Evolutionary conservation across 2,329 filamentous ascomycete genomes (phyloP), one percentile per base, ranked within the genome.

Genomic region (Dactylellina sp.): DNA sequence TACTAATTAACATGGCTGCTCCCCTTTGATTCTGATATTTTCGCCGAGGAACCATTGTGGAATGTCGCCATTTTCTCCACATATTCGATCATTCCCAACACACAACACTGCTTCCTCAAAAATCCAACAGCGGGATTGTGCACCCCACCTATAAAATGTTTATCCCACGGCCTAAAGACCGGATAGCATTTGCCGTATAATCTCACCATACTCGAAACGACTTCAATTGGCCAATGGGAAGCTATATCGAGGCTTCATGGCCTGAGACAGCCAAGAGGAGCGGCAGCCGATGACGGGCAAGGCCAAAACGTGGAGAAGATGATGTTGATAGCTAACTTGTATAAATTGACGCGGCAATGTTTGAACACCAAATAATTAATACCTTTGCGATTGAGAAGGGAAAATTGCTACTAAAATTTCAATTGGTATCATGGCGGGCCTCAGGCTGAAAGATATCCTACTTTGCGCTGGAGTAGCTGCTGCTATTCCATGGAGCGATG

Each of bases 61-160:
- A 40, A 71, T 71, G 66, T 71, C 66, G 66, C 66, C 57, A 71
- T 71, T 7, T 52, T 64, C 66, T 71, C 66, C 66, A 71, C 66
- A 71, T 39, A 71, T 71, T 57, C 59, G 35, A 63, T 71, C 66
- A 71, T 71, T 16, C 37, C 25, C 49, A 71, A 62, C 56, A 57
- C 65, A 47, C 57, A 71, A 62, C 56, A 42, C 64, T 20, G 11
- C n/a, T 28, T 12, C 40, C 16, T 61, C 37, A 20, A 53, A 70
- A 53, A 70, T 61, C 18, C 64, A 70, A 70, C 64, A 70, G 22
- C n/a, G 11, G 18, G 4, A 40, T 40, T 12, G 18, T 4, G 7
- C 16, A 62, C 14, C 22, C 22, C 47, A 37, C 46, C n/a, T 35
- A 18, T 12, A 44, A 52, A 52, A 25, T 37, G 24, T 16, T 24